Base-by-base conservation (phyloP, 2,329 filamentous ascomycete genomes). In the Alternaria sp. region DNA sequence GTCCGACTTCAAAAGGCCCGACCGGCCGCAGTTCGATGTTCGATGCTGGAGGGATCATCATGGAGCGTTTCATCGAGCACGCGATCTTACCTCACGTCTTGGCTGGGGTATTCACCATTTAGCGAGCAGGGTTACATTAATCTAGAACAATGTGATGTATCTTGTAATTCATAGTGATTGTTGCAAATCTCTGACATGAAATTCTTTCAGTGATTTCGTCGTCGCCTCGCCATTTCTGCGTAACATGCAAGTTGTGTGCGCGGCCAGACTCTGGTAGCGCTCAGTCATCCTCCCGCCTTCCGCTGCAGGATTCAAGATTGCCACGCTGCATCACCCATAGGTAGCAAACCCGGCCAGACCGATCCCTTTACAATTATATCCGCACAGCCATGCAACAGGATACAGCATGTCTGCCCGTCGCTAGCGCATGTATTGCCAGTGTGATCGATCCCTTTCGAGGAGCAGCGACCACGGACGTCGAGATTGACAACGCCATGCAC, bases 341-440 rank as follows among this genome's bases (percentile, higher is more conserved):
- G 37, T 41, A 18, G 37, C 37, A 18, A 11, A 6, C 0, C n/a
- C 1, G 37, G 37, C 37, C 37, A 41, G 37, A 41, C n/a, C 37
- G 11, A 1, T 5, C 9, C 37, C n/a, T 41, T 47, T 12, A 9
- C 33, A n/a, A 3, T 21, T 5, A 15, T 9, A 50, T 28, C 26
- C 12, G 30, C 56, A n/a, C 15, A 41, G n/a, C 26, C 12, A 30
- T 57, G 12, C 18, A 41, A n/a, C 43, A 25, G 47, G 18, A 15
- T 30, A 61, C 46, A 47, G 46, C 46, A 47, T 41, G 21, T 44
- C 28, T 43, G 45, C 20, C 30, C 4, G n/a, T 47, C n/a, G 37
- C 54, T 58, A 44, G 58, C 57, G 49, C 55, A 55, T 44, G 43
- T 47, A 64, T 63, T 61, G 68, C 60, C 47, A 28, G 44, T 47